Conservation (phyloP, 108 stramenopile species). For the Stephanodiscus triporus region DNA sequence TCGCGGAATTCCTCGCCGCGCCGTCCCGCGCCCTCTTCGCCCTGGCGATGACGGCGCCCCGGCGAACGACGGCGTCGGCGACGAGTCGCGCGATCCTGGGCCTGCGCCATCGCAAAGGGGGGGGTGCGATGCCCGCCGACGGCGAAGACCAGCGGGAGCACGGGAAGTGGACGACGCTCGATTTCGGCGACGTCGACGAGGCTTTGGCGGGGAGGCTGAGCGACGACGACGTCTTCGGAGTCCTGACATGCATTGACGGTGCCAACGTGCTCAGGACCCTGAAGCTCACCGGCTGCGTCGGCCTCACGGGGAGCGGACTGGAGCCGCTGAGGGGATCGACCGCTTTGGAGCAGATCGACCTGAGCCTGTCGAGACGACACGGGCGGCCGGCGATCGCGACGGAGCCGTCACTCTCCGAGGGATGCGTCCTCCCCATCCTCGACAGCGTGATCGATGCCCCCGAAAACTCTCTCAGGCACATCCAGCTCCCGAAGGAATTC, state of each 20-base stretch:
- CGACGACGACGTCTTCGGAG: constrained; percentile 16
- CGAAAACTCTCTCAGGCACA: not conserved
- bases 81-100: not conserved
- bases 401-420: constrained; percentile 1
- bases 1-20: not conserved
- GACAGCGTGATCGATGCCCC: not conserved
- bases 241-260: constrained; percentile 6
- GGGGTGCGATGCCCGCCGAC: not conserved
- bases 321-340: constrained; percentile 12
- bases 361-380: not conserved
- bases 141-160: not conserved
- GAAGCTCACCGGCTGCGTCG: constrained; percentile 13
- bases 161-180: constrained; percentile 12
- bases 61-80: not conserved
- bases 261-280: not conserved
- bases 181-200: constrained; percentile 15
- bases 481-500: not conserved
- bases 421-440: constrained; percentile 1
- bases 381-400: too few species aligned
- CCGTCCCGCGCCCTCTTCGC: constrained; percentile 6
- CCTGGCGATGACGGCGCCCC: constrained; percentile 1
- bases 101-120: not conserved
- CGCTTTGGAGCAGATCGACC: constrained; percentile 8
- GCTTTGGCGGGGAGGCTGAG: constrained; percentile 20
- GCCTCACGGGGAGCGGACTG: constrained; percentile 22